Base-by-base conservation (phyloP, 2,329 filamentous ascomycete species). In the Claviceps purpurea region DNA sequence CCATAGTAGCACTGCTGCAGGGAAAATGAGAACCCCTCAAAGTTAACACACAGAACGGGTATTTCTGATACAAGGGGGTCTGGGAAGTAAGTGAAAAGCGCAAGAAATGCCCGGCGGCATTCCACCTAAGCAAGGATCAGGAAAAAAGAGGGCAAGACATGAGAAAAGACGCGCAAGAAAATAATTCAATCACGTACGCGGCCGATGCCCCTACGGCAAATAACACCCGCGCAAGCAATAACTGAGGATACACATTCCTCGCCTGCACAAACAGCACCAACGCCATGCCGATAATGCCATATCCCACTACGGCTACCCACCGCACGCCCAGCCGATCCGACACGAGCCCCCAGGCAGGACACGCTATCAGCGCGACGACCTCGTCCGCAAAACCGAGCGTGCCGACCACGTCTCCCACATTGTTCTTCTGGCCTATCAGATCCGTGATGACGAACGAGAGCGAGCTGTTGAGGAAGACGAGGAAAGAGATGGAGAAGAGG, bases 121-220 rank as follows among this genome's bases (percentile, higher is more conserved):
- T 30, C 26, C 26, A 10, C 26, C 3, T 30, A 8, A 10, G 26
- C 2, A 30, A 30, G 10, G 10, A 34, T 10, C 30, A 34, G 4
- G 30, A 11, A 18, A 42, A 1, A 6, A 13, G 18, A 44, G 14
- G 13, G 18, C 11, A 22, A 10, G 1, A 13, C 4, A 20, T 22
- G 13, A 43, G 14, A 13, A 13, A 43, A 43, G 20, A 44, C 45
- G 20, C 14, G 24, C 24, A 26, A 40, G 5, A 16, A 16, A 18
- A 18, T 7, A 1, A 47, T 30, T 10, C 2, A 2, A 30, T 20
- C 38, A 67, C 77, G 70, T 64, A 90, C 76, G 87, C 82, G 22
- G 91, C 93, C n/a, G 90, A 89, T 20, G 87, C 93, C 24, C 93
- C 93, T 18, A 96, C 60, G 58, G 90, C 93, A 68, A 98, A 98